Conservation (phyloP, 306 rosid genomes). For the Quillaja saponaria region DNA sequence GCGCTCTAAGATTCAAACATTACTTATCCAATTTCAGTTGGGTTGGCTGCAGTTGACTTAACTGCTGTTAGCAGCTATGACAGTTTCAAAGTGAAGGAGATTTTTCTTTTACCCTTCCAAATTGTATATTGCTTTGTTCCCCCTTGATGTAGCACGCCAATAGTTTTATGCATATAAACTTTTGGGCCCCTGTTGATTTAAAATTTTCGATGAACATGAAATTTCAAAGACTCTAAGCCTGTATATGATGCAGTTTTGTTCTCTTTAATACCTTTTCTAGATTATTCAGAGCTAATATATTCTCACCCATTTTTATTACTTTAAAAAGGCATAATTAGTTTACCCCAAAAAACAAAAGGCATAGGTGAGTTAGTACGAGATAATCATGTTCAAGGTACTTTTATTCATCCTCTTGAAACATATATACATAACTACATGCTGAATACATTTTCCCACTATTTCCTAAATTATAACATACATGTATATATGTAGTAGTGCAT, state of each 20-base stretch:
- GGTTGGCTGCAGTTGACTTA: slow-evolving; percentile 35
- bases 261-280: too few species aligned
- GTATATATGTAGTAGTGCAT: too few species aligned
- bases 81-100: slow-evolving; percentile 27
- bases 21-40: slow-evolving; percentile 50
- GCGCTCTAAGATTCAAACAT: slow-evolving; percentile 3
- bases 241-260: background rate
- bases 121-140: slow-evolving; percentile 36
- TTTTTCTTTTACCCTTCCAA: slow-evolving; percentile 6
- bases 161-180: slow-evolving; percentile 26
- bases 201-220: background rate
- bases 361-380: too few species aligned
- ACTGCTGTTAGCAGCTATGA: slow-evolving; percentile 14
- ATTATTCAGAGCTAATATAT: too few species aligned
- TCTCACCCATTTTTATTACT: too few species aligned
- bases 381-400: too few species aligned
- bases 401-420: too few species aligned
- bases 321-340: too few species aligned
- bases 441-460: too few species aligned
- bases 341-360: too few species aligned
- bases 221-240: background rate
- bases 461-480: too few species aligned
- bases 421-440: too few species aligned
- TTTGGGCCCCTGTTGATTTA: slow-evolving; percentile 10
- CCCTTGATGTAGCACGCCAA: slow-evolving; percentile 21